Evolutionary conservation across 352 stramenopile species (phyloP), one percentile per base, ranked within the genome.

Genomic region (Phytophthora parvispora): DNA sequence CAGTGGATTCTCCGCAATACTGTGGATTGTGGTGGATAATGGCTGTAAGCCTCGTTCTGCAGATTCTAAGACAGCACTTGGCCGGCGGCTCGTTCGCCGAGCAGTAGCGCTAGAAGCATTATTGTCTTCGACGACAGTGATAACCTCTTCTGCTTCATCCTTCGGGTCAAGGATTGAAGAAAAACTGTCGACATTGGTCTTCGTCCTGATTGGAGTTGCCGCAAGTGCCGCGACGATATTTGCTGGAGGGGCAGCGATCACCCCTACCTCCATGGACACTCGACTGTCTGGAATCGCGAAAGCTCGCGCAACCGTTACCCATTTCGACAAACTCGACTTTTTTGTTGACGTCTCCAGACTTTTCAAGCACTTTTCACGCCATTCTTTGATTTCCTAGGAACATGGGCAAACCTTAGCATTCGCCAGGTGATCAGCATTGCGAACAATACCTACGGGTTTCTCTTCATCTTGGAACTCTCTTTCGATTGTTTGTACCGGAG

Each of bases 151-250:
- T 4, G 27, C 18, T 24, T 38, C 45, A 7, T 51, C 29, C 8
- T 2, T 27, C 1, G 60, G 4, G 13, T 86, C 73, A 2, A 66
- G 18, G 13, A 89, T 68, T 15, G 53, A 69, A 1, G 78, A 80
- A 45, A 89, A 89, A 7, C 58, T 82, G 43, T 87, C 76, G 12
- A 87, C 50, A n/a, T 82, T 87, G 1, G 76, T 77, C 49, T 85
- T 85, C 59, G 75, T 75, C 1, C 22, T 27, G 9, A 75, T 34
- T 7, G 70, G 70, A 12, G 60, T 68, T n/a, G 49, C 70, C 16
- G 60, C 53, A 47, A 71, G 12, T 25, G 42, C 49, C 34, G 40
- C 32, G 28, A 77, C 48, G 27, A 71, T n/a, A 20, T 74, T 43
- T 10, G 55, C 34, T 60, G 55, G 22, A 36, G 54, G 38, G 22